Evolutionary conservation across 306 rosid species (phyloP).

Genomic region (Chamaecrista fasciculata): DNA sequence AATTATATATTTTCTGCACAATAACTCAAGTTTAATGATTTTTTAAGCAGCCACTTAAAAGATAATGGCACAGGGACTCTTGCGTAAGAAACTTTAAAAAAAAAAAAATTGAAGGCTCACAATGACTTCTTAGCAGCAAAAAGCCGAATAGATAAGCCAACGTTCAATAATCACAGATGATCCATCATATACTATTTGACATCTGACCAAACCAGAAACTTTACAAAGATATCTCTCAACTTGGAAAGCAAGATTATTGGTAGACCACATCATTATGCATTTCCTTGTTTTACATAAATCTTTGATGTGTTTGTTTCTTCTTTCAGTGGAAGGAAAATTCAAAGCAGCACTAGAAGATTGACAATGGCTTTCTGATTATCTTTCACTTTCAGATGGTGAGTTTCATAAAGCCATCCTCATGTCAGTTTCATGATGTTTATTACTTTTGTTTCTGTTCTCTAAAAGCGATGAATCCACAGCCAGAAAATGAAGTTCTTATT

Average conservation of each 20-base stretch:
- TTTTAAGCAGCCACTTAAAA: too few species aligned
- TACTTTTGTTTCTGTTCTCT: conserved; percentile 17
- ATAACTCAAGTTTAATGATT: too few species aligned
- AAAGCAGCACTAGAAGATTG: conserved; percentile 16
- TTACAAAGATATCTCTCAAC: conserved; percentile 14
- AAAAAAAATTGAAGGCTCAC: conserved; percentile 10
- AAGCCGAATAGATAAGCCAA: conserved; percentile 24
- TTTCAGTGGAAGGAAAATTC: conserved; percentile 22
- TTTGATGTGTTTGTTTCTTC: conserved; percentile 15
- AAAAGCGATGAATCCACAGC: not conserved
- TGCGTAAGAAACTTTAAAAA: too few species aligned
- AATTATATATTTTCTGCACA: too few species aligned
- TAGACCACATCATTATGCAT: conserved; percentile 23
- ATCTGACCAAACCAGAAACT: conserved; percentile 33
- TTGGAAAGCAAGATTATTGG: conserved; percentile 23
- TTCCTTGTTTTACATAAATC: conserved; percentile 10
- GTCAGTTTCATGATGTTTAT: not conserved
- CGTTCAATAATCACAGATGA: conserved; percentile 28
- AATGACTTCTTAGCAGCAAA: not conserved
- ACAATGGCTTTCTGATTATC: conserved; percentile 9
- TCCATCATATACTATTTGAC: conserved; percentile 27
- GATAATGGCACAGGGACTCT: too few species aligned
- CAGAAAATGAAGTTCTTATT: too few species aligned
- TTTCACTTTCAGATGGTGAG: conserved; percentile 30
- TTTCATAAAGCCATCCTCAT: conserved; percentile 4